Evolutionary conservation across 345 rosid species (phyloP).

Genomic region (Salix caprea): DNA sequence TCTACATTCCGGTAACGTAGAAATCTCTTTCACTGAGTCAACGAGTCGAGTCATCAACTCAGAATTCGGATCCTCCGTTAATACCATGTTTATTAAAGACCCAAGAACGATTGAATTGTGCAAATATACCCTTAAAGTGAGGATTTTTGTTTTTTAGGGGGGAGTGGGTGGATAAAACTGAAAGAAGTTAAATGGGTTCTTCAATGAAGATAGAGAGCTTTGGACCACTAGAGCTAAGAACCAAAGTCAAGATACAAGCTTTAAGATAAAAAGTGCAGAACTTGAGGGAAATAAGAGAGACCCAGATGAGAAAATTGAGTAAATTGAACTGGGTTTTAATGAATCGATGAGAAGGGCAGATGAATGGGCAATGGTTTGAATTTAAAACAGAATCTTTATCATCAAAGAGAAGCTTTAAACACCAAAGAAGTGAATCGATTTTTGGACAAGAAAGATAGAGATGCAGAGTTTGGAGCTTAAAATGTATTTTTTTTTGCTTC

Average conservation of each 20-base stretch:
- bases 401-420: neutral
- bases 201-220: neutral
- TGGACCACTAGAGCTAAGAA: neutral
- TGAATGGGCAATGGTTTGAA: neutral
- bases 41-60: constrained; percentile 45
- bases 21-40: constrained; percentile 61
- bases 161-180: neutral
- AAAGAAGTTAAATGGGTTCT: constrained; percentile 2
- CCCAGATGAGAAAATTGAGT: constrained; percentile 17
- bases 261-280: neutral
- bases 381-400: neutral
- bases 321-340: constrained; percentile 5
- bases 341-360: neutral
- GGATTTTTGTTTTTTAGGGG: neutral
- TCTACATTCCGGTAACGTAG: constrained; percentile 55
- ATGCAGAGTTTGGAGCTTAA: neutral
- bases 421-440: constrained; percentile 5
- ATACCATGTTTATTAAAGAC: constrained; percentile 24
- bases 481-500: neutral
- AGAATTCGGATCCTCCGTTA: constrained; percentile 28
- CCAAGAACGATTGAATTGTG: neutral
- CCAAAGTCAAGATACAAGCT: neutral
- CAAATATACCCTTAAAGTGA: neutral
- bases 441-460: neutral
- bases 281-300: neutral